Base-by-base conservation (phyloP, 2,329 filamentous ascomycete genomes). In the Fusarium chlamydosporum region DNA sequence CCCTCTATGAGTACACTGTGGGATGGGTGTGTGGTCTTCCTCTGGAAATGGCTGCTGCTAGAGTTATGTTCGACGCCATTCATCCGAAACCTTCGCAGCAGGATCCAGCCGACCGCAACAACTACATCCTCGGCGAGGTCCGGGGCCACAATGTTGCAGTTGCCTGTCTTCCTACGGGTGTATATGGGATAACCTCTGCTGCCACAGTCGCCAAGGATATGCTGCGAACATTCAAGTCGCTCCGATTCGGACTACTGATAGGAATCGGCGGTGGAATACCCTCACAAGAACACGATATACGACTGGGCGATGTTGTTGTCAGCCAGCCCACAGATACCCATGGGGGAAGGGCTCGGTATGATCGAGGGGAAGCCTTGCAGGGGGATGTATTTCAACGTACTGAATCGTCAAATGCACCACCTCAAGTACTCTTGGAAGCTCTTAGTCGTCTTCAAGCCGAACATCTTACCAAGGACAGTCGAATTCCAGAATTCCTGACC, bases 91-190 rank as follows among this genome's bases (percentile, higher is more conserved):
- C 13, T 4, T 1, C 13, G 1, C 3, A 51, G 7, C 35, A 51
- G 9, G 26, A 38, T 15, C 27, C 35, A 2, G 6, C 3, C 1
- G 48, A 40, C 11, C 48, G 40, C 2, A 51, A 52, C 2, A n/a
- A 6, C 11, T 52, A 52, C 13, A 16, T 41, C 2, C 1, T 52
- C 3, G 48, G 48, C 0, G 35, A 40, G 6, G 15, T 41, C 2
- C 18, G 4, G 2, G 33, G n/a, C 0, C 48, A 52, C 0, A 41
- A 52, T 0, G 10, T 52, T 0, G 48, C 31, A 0, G 11, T 52
- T 1, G 48, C 48, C 0, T 29, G 37, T 1, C 26, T 52, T 1
- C 35, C 48, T 4, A n/a, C 13, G 0, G 48, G 48, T 0, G 8
- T 41, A 4, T 13, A 13, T 2, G 48, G 48, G 0, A 10, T 2